phyloP scores from a whole-genome alignment of 345 rosid species.

The Eucalyptus erythrocorys region DNA sequence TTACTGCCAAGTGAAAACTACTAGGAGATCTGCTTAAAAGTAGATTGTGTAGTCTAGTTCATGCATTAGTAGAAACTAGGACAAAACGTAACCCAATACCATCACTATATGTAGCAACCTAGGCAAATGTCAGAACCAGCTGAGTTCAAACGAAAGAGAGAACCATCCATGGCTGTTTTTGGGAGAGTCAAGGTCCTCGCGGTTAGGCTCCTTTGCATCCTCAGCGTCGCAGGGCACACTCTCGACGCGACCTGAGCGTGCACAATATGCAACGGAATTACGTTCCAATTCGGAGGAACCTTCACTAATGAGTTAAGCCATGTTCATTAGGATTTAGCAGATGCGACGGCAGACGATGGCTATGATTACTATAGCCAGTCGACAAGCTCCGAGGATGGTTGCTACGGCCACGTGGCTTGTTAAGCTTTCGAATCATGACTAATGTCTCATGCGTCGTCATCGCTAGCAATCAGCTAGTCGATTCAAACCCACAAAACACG shows the following conservation, averaged over 20 bases:
- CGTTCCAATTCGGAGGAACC: not conserved
- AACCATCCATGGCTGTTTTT: not conserved
- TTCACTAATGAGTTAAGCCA: not conserved
- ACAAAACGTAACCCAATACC: not conserved
- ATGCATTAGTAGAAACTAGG: not conserved
- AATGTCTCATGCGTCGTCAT: not conserved
- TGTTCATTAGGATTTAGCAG: not conserved
- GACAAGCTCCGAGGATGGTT: not conserved
- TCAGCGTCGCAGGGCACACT: not conserved
- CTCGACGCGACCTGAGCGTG: not conserved
- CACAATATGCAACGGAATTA: not conserved
- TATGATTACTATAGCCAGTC: not conserved
- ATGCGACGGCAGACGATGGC: not conserved
- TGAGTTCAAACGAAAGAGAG: not conserved
- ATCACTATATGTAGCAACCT: not conserved
- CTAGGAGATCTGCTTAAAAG: not conserved
- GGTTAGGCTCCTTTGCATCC: not conserved
- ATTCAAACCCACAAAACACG: not conserved
- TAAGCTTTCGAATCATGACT: not conserved
- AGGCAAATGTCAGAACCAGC: not conserved
- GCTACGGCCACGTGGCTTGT: not conserved
- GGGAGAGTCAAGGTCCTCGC: fast-evolving
- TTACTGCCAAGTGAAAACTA: not conserved
- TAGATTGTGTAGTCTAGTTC: not conserved
- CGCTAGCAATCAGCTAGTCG: not conserved